Evolutionary conservation across 2,329 filamentous ascomycete species (phyloP).

Genomic region (Alternaria triticimaculans): DNA sequence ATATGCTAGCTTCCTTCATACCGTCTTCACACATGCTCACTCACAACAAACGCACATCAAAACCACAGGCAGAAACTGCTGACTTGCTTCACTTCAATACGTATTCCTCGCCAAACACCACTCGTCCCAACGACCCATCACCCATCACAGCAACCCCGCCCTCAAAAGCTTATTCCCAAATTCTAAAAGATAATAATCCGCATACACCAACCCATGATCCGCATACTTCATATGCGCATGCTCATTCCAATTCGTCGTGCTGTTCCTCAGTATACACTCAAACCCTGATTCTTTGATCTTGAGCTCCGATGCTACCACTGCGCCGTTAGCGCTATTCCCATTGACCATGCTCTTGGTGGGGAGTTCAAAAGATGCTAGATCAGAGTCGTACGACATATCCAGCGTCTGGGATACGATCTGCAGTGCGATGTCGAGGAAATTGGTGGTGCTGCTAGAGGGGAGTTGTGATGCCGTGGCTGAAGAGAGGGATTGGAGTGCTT

Average conservation of each 20-base stretch:
- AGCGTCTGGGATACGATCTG: slow-evolving; percentile 35
- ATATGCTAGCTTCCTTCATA: not conserved
- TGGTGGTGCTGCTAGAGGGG: not conserved
- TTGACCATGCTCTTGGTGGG: slow-evolving; percentile 18
- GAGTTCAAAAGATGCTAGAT: slow-evolving; percentile 32
- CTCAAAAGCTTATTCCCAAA: slow-evolving; percentile 57
- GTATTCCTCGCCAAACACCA: not conserved
- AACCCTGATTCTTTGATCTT: slow-evolving; percentile 39
- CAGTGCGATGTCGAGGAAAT: slow-evolving; percentile 26
- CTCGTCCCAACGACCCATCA: not conserved
- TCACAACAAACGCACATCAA: not conserved
- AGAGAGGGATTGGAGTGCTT: slow-evolving; percentile 37
- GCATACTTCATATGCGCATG: slow-evolving; percentile 55
- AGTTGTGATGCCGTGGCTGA: not conserved
- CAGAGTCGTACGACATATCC: slow-evolving; percentile 40
- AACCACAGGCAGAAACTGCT: not conserved
- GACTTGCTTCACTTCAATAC: not conserved
- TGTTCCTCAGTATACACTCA: slow-evolving; percentile 56
- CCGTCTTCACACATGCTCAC: not conserved
- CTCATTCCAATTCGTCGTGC: slow-evolving; percentile 57
- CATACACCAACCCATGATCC: slow-evolving; percentile 58
- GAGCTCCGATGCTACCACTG: slow-evolving; percentile 14
- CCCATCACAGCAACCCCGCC: slow-evolving; percentile 33
- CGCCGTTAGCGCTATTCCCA: slow-evolving; percentile 6
- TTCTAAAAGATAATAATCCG: slow-evolving; percentile 58